A percentile compares a stretch with the other conserved stretches of the same genome.
These are phyloP conservation scores for Stylonectria norvegica DNA, from an alignment of 2,329 filamentous ascomycete species.

Conservation along the genomic window DNA sequence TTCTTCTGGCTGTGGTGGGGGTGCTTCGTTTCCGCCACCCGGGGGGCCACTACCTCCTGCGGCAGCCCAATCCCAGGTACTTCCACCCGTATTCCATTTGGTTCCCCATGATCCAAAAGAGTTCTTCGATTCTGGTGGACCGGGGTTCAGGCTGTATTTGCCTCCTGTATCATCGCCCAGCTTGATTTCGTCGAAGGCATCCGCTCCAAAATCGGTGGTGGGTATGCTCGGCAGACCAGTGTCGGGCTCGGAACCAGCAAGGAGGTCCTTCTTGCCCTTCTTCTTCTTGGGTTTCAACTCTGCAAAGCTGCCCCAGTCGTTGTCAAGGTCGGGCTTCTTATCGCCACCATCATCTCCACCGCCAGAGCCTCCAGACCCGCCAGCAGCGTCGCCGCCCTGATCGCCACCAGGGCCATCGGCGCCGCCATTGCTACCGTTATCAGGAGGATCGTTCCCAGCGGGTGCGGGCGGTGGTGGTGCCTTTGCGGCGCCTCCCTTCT, in stretches of 20 bases:
- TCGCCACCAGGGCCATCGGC: constrained; percentile 37
- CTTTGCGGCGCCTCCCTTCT: constrained; percentile 54
- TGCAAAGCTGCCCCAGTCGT: constrained; percentile 31
- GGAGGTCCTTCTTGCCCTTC: constrained; percentile 34
- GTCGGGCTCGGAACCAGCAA: constrained; percentile 24
- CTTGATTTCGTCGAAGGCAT: constrained; percentile 63
- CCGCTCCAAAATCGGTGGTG: constrained; percentile 43
- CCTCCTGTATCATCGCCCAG: constrained; percentile 57
- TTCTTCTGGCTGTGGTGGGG: constrained; percentile 10
- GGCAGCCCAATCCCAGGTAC: constrained; percentile 41
- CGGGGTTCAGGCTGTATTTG: constrained; percentile 54
- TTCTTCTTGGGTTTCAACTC: constrained; percentile 39
- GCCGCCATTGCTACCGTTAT: constrained; percentile 24
- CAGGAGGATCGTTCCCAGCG: constrained; percentile 20
- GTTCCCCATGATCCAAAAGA: constrained; percentile 58
- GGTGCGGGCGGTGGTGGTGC: constrained; percentile 24
- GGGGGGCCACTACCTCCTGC: no score
- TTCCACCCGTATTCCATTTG: constrained; percentile 55
- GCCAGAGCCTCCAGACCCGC: constrained; percentile 28
- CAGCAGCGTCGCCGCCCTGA: constrained; percentile 35
- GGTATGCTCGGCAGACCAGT: constrained; percentile 27
- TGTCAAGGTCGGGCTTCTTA: constrained; percentile 19
- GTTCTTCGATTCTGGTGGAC: constrained; percentile 42
- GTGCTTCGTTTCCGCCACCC: constrained; percentile 25
- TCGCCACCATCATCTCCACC: constrained; percentile 31